Base-by-base conservation (phyloP, 2,329 filamentous ascomycete genomes). In the Fusarium tjaetaba region DNA sequence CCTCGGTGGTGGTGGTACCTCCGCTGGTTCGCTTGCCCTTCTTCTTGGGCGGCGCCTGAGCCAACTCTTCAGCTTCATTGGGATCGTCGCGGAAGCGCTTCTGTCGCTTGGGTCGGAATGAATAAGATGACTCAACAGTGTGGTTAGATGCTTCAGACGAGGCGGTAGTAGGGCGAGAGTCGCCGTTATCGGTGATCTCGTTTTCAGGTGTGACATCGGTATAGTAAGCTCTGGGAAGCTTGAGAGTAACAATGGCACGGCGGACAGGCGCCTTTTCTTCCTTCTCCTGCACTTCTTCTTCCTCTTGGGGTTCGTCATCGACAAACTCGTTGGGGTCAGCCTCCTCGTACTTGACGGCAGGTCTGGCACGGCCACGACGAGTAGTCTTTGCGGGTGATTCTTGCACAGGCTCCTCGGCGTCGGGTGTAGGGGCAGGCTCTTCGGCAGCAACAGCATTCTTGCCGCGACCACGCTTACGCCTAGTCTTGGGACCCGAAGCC, bases 81-180 rank as follows among this genome's bases (percentile, higher is more conserved):
- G 85, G 83, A 48, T 88, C 84, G 9, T 88, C 84, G 3, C 84
- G 83, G 81, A 88, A 89, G 56, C 86, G 86, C 74, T 87, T 87
- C 74, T 87, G 86, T 14, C 87, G 84, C 78, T 89, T 89, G 34
- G 87, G 86, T 8, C 88, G 84, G 69, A 89, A 85, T 2, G 88
- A 88, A 74, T 88, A 88, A 10, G 82, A 84, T 1, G 88, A 88
- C 58, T 86, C 86, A 8, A 80, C 82, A 4, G 87, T 88, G 41
- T 85, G 85, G 6, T 81, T 81, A 13, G 85, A 86, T 15, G 84
- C 85, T 11, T 86, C 88, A 2, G 88, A 90, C 0, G 86, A 87
- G 5, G 88, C 85, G 0, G 88, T 88, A 1, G 84, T 85, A 2
- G 88, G 88, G 5, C 88, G 84, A 11, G 85, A 85, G 30, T 88